phyloP scores from a whole-genome alignment of 2,329 filamentous ascomycete species.

The Geosmithia putterillii region DNA sequence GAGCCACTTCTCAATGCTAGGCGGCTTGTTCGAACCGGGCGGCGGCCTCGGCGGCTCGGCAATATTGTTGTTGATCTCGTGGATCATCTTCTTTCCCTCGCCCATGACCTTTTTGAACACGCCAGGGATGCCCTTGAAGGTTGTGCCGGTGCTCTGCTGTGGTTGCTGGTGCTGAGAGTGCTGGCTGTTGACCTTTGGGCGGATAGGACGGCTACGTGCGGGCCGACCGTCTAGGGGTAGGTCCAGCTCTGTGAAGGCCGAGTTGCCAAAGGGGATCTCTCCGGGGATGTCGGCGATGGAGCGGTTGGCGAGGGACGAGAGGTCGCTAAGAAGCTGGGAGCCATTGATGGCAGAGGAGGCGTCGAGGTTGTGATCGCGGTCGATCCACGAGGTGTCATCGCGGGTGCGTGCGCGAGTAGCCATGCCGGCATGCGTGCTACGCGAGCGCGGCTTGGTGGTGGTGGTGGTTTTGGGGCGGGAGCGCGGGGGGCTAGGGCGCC shows the following conservation, averaged over 20 bases:
- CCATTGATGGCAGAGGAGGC: conserved; percentile 11
- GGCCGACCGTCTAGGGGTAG: conserved; percentile 35
- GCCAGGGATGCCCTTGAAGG: conserved; percentile 48
- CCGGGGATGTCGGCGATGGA: conserved; percentile 40
- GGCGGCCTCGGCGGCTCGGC: conserved; percentile 41
- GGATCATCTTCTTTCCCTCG: conserved; percentile 52
- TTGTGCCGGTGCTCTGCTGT: conserved; percentile 24
- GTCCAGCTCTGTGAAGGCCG: conserved; percentile 54
- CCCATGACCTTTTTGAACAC: conserved; percentile 53
- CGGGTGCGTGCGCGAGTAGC: conserved; percentile 11
- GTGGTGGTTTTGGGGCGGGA: neutral
- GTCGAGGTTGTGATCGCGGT: no score
- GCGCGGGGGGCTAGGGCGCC: conserved; percentile 8
- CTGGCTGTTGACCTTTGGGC: conserved; percentile 34
- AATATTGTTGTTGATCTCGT: conserved; percentile 45
- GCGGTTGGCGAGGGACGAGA: conserved; percentile 29
- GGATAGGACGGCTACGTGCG: conserved; percentile 25
- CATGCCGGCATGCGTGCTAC: conserved; percentile 8
- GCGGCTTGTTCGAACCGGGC: conserved; percentile 37
- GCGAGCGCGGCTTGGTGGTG: conserved; percentile 12
- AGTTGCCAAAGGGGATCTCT: conserved; percentile 52
- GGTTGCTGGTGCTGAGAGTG: no score
- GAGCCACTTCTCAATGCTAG: conserved; percentile 54
- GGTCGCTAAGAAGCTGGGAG: conserved; percentile 15
- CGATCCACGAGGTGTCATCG: conserved; percentile 15